Percentiles rank a stretch among this genome's conserved stretches.
Conservation (phyloP, 257 asterid genomes). For the Gardenia jasminoides region DNA sequence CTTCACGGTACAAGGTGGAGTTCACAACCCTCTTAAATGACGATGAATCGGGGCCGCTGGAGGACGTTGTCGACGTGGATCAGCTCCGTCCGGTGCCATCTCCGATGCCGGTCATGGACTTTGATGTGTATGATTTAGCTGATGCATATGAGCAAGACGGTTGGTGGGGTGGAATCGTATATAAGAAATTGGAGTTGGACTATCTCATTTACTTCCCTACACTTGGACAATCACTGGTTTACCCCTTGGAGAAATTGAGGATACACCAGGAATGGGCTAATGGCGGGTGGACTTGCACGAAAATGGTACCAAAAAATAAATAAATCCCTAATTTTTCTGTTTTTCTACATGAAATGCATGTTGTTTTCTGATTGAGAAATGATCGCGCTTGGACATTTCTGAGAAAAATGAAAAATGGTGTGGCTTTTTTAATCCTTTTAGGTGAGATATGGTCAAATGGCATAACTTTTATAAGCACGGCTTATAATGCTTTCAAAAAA, state of each 20-base stretch:
- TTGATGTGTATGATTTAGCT: slow-evolving; percentile 20
- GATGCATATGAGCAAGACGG: slow-evolving; percentile 45
- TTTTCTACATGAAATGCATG: too few species aligned
- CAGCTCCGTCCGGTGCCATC: slow-evolving; percentile 38
- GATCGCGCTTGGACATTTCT: too few species aligned
- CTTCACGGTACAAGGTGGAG: slow-evolving; percentile 18
- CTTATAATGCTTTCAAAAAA: too few species aligned
- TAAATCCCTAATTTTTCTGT: neutral
- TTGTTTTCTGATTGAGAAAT: too few species aligned
- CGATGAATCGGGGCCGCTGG: slow-evolving; percentile 26
- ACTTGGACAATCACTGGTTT: neutral
- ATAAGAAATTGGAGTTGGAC: slow-evolving; percentile 1
- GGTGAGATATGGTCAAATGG: too few species aligned
- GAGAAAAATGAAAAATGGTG: too few species aligned
- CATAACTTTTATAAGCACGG: too few species aligned
- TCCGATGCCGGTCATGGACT: neutral
- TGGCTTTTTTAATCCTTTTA: too few species aligned
- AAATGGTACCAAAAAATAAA: neutral
- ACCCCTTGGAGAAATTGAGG: neutral
- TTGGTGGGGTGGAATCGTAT: slow-evolving; percentile 47
- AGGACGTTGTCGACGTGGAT: slow-evolving; percentile 20
- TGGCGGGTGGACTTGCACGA: neutral
- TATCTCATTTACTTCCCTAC: neutral
- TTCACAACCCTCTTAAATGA: slow-evolving; percentile 25
- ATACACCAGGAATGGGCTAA: neutral